Percentiles rank a stretch among this genome's conserved stretches.
Conservation (phyloP, 2,329 filamentous ascomycete genomes). For the Epichloe festucae region DNA sequence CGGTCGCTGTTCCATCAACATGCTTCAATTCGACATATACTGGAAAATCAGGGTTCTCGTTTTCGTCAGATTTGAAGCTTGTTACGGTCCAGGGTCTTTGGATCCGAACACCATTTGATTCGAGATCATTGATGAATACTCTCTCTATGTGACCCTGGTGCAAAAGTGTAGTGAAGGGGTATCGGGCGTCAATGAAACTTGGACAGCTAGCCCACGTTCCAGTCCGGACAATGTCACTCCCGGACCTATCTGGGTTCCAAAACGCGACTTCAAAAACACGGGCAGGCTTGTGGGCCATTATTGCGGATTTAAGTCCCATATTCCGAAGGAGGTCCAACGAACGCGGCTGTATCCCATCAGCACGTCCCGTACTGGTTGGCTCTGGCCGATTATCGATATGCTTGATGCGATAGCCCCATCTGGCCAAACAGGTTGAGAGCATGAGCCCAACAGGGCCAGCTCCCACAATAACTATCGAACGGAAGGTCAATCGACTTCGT, state of each 20-base stretch:
- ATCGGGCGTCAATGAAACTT: slow-evolving; percentile 62
- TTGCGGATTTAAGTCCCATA: slow-evolving; percentile 75
- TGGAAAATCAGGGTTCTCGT: slow-evolving; percentile 51
- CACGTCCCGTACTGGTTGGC: slow-evolving; percentile 73
- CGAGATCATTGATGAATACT: slow-evolving; percentile 53
- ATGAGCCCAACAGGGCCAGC: slow-evolving; percentile 82
- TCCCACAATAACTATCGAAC: slow-evolving; percentile 61
- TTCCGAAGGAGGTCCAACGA: slow-evolving; percentile 79
- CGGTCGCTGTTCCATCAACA: slow-evolving; percentile 55
- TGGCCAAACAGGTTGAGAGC: slow-evolving; percentile 73
- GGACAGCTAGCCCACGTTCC: slow-evolving; percentile 81
- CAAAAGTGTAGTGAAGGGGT: slow-evolving; percentile 56
- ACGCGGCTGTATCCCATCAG: slow-evolving; percentile 83
- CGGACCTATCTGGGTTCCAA: slow-evolving; percentile 49
- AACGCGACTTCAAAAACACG: slow-evolving; percentile 71
- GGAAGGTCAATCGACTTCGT: background rate
- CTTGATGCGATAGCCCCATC: slow-evolving; percentile 92
- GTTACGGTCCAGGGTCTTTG: slow-evolving; percentile 54
- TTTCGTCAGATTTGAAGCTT: slow-evolving; percentile 46
- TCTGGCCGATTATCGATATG: slow-evolving; percentile 85
- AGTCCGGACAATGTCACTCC: slow-evolving; percentile 48
- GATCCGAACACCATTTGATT: slow-evolving; percentile 45
- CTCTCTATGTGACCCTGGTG: slow-evolving; percentile 62
- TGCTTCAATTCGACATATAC: slow-evolving; percentile 68
- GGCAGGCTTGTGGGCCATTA: slow-evolving; percentile 79